Conservation (phyloP, 306 rosid genomes). For the Echinosophora koreensis region DNA sequence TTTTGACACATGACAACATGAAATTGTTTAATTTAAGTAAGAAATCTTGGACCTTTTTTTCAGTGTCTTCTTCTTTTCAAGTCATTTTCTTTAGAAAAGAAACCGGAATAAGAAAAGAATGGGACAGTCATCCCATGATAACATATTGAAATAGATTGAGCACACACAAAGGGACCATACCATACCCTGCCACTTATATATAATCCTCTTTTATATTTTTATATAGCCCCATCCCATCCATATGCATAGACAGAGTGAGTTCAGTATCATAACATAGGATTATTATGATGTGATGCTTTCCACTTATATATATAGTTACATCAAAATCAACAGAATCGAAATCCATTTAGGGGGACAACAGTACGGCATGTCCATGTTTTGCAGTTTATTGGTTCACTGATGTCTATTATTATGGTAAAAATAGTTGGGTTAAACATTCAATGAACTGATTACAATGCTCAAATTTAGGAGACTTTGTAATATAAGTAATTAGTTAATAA, state of each 20-base stretch:
- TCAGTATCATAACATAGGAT: slow-evolving; percentile 35
- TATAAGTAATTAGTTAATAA: neutral
- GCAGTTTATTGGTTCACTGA: slow-evolving; percentile 27
- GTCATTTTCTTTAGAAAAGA: slow-evolving; percentile 54
- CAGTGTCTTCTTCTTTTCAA: slow-evolving; percentile 40
- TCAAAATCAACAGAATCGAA: slow-evolving; percentile 44
- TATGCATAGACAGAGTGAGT: slow-evolving; percentile 20
- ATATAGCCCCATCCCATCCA: slow-evolving; percentile 28
- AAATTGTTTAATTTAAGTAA: slow-evolving; percentile 38
- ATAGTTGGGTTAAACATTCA: slow-evolving; percentile 51
- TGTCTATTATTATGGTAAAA: slow-evolving; percentile 37
- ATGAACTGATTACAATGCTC: slow-evolving; percentile 41
- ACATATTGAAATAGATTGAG: slow-evolving; percentile 51
- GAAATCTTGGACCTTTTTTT: slow-evolving; percentile 18
- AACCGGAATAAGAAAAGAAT: too few species aligned
- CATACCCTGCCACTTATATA: slow-evolving; percentile 32
- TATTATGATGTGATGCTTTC: slow-evolving; percentile 50
- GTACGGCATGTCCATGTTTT: slow-evolving; percentile 45
- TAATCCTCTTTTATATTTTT: slow-evolving; percentile 26
- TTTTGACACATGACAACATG: slow-evolving; percentile 41
- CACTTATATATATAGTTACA: slow-evolving; percentile 35
- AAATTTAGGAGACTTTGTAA: slow-evolving; percentile 31
- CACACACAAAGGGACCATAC: slow-evolving; percentile 52
- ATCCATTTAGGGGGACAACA: slow-evolving; percentile 44
- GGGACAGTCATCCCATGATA: slow-evolving; percentile 51